These are phyloP conservation scores for Baorangia bicolor DNA, from an alignment of 768 basidiomycete genomes.

Conservation along the genomic window DNA sequence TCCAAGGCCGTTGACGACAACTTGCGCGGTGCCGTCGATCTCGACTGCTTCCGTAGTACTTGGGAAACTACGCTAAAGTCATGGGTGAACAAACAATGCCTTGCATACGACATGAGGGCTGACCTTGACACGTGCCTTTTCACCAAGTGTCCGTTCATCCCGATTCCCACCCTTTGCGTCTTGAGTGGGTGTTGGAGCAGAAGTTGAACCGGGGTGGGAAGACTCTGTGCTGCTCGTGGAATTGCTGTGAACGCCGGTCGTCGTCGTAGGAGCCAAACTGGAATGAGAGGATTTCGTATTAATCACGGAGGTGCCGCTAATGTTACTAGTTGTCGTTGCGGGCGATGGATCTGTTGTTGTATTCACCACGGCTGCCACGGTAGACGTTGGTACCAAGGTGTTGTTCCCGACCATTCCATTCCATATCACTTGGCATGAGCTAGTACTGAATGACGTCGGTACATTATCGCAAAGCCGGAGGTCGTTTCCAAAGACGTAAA, in stretches of 20 bases:
- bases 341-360: neutral
- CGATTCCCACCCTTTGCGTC: neutral
- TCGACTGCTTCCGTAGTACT: too few relatives aligned
- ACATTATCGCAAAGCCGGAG: constrained; percentile 60
- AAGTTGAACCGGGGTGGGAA: neutral
- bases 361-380: neutral
- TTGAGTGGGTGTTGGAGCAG: neutral
- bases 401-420: constrained; percentile 32
- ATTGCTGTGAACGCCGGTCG: neutral
- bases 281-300: neutral
- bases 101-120: neutral
- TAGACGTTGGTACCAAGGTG: neutral
- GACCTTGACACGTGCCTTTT: constrained; percentile 1
- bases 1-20: constrained; percentile 37
- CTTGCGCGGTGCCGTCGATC: too few relatives aligned
- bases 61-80: constrained; percentile 2
- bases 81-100: neutral
- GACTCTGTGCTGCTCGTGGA: neutral
- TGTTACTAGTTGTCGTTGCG: neutral
- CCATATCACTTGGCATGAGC: constrained; percentile 58
- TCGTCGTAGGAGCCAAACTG: neutral
- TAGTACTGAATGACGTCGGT: constrained; percentile 35
- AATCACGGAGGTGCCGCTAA: neutral
- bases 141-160: neutral
- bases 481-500: constrained; percentile 47